phyloP scores from a whole-genome alignment of 306 rosid species.

The Spatholobus suberectus region DNA sequence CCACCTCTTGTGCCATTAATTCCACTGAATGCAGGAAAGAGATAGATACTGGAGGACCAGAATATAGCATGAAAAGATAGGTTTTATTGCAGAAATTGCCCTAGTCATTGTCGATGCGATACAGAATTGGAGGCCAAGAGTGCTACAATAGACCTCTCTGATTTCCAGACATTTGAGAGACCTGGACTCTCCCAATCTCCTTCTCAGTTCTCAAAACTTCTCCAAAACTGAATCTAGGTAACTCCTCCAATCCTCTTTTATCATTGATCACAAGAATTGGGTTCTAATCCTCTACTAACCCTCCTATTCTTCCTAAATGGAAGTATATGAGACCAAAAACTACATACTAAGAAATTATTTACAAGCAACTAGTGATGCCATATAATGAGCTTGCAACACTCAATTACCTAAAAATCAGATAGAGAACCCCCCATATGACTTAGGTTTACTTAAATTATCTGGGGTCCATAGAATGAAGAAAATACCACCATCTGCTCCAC shows the following conservation, averaged over 20 bases:
- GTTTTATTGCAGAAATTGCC: neutral
- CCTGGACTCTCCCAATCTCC: neutral
- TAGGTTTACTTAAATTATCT: neutral
- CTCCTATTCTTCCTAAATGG: neutral
- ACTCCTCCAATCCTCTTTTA: neutral
- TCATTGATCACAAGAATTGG: neutral
- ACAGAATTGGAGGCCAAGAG: neutral
- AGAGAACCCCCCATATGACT: neutral
- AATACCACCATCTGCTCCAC: neutral
- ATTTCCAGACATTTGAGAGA: neutral
- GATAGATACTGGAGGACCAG: neutral
- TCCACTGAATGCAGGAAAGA: neutral
- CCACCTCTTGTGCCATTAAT: neutral
- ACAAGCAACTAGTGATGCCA: neutral
- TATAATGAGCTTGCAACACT: neutral
- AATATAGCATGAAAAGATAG: neutral
- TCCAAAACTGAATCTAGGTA: neutral
- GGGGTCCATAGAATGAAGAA: neutral
- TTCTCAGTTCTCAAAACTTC: neutral
- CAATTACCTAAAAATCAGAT: neutral
- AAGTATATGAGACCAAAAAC: neutral
- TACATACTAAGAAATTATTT: neutral
- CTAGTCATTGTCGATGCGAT: neutral
- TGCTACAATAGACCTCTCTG: neutral
- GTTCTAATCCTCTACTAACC: neutral